Base-by-base conservation (phyloP, 2,329 filamentous ascomycete genomes). In the Cyphellophora europaea region DNA sequence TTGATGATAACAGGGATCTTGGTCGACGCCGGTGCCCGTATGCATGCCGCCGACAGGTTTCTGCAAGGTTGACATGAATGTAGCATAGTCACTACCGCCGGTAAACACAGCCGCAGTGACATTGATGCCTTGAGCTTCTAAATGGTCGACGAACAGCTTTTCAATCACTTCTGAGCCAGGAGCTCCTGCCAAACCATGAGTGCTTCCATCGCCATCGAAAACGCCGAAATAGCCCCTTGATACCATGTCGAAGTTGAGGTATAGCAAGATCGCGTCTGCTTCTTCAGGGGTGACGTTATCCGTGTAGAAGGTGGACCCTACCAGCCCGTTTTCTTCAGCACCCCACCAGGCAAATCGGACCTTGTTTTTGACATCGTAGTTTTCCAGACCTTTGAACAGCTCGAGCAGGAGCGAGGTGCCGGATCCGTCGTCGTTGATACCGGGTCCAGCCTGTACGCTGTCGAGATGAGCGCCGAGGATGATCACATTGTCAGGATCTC, bases 381-480 rank as follows among this genome's bases (percentile, higher is more conserved):
- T 67, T 68, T 74, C 44, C 66, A 87, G 40, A 65, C 68, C 66
- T 16, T 67, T 66, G 10, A 75, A 75, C 18, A 76, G 62, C 33
- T 74, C 72, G 8, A 80, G 62, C 32, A 77, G 62, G 14, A 66
- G 67, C 41, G 75, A 67, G 23, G 70, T 75, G 36, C 82, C 82
- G 3, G 77, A 78, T 30, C 82, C 82, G 49, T 87, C 80, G 47
- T 87, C 82, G 55, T 86, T 87, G 65, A 86, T 84, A 14, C 82
- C 82, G 2, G 76, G 74, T 0, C 76, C 75, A 3, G 64, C 68
- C 18, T 64, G 61, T 14, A 79, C 74, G 5, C 69, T 73, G 55
- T 79, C 75, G n/a, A 66, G 68, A 55, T 79, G 75, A 3, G 67
- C 74, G 28, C 74, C 73, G 11, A 78, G 54, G 33, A 72, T 66